These are phyloP conservation scores for Crithidia sp. DNA, from an alignment of 208 protist genomes.

Conservation along the genomic window DNA sequence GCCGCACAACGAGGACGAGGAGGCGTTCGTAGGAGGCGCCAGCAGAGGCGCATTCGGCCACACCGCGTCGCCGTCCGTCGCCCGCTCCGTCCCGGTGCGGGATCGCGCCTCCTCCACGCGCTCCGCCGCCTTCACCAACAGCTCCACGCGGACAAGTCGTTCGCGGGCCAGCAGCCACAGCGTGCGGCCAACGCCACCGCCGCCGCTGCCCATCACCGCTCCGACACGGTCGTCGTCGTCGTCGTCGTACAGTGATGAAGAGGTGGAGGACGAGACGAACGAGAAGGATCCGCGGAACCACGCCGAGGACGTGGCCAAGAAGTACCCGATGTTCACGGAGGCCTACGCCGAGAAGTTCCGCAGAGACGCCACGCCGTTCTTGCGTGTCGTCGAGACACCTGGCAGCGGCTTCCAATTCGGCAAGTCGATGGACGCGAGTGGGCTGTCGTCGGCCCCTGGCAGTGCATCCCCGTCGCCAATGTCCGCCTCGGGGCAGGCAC, in stretches of 20 bases:
- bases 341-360: constrained; percentile 56
- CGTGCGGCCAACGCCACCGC: constrained; percentile 17
- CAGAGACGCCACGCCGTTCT: constrained; percentile 54
- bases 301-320: constrained; percentile 48
- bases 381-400: constrained; percentile 35
- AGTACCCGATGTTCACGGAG: constrained; percentile 66
- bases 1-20: constrained; percentile 18
- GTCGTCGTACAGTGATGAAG: constrained; percentile 29
- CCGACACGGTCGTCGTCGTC: constrained; percentile 21
- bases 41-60: too few species aligned
- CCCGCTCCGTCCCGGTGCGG: too few species aligned
- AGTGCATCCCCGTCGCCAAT: constrained; percentile 5
- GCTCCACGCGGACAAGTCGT: constrained; percentile 25
- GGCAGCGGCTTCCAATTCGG: not conserved
- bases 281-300: constrained; percentile 39
- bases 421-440: constrained; percentile 12
- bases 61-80: too few species aligned
- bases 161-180: constrained; percentile 41
- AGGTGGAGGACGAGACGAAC: constrained; percentile 32
- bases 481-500: not conserved
- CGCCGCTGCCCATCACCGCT: constrained; percentile 20
- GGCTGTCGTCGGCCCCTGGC: constrained; percentile 1
- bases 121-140: constrained; percentile 27
- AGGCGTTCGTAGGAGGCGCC: not conserved
- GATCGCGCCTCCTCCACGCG: constrained; percentile 3